These are phyloP conservation scores for Leishmania amazonensis DNA, from an alignment of 208 protist genomes.

Conservation along the genomic window DNA sequence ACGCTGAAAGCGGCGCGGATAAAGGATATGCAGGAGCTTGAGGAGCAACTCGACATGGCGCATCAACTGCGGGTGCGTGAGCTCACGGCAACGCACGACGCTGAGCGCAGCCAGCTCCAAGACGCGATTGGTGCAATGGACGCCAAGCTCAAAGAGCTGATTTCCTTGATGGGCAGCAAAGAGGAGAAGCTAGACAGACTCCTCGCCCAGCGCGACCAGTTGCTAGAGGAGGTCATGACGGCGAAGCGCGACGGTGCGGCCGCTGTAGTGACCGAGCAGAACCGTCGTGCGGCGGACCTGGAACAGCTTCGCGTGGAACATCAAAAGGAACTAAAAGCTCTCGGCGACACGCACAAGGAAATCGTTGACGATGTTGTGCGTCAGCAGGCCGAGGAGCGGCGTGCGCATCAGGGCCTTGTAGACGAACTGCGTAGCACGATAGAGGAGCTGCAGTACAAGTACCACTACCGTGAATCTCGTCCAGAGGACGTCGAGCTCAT, in stretches of 20 bases:
- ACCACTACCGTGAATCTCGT: conserved; percentile 91
- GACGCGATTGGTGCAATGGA: conserved; percentile 12
- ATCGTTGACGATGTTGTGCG: conserved; percentile 54
- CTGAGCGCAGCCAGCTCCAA: conserved; percentile 14
- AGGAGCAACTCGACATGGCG: conserved; percentile 18
- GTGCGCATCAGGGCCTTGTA: conserved; percentile 33
- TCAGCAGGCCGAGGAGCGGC: conserved; percentile 50
- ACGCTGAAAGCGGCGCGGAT: conserved; percentile 16
- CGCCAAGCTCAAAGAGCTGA: conserved; percentile 19
- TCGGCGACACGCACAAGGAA: conserved; percentile 41
- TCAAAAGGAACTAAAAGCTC: conserved; percentile 30
- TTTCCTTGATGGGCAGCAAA: conserved; percentile 4
- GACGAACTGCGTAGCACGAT: conserved; percentile 44
- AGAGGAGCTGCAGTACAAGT: conserved; percentile 85
- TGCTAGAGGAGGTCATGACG: conserved; percentile 21
- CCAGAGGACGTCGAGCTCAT: conserved; percentile 89
- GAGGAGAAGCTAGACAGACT: conserved; percentile 24
- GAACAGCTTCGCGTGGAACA: conserved; percentile 37
- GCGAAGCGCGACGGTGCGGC: conserved; percentile 31
- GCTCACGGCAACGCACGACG: conserved; percentile 17
- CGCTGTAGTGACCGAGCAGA: conserved; percentile 20
- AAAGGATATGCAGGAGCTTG: conserved; percentile 26
- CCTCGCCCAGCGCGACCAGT: conserved; percentile 30
- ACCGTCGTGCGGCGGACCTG: conserved; percentile 32
- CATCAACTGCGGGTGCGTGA: conserved; percentile 32